A percentile compares a stretch with the other conserved stretches of the same genome.
These are phyloP conservation scores for Boletus tomentosulus DNA, from an alignment of 768 basidiomycete species.

Conservation along the genomic window DNA sequence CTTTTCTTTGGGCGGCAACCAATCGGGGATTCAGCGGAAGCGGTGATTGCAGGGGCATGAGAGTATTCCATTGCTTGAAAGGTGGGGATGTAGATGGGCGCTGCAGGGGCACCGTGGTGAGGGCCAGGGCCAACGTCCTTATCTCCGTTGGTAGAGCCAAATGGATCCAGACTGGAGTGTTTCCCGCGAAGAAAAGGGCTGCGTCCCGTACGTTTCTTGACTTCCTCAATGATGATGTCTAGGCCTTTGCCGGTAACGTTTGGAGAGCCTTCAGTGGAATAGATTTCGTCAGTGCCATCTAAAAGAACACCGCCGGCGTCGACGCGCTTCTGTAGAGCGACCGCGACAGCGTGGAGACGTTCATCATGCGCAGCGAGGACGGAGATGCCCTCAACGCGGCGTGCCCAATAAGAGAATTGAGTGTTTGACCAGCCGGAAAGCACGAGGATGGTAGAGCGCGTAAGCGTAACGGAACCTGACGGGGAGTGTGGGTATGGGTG, in stretches of 20 bases:
- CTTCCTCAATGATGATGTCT: slow-evolving; percentile 44
- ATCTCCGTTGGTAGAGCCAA: slow-evolving; percentile 38
- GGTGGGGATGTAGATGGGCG: slow-evolving; percentile 38
- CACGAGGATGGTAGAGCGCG: slow-evolving; percentile 43
- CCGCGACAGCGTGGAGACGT: slow-evolving; percentile 37
- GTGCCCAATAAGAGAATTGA: slow-evolving; percentile 53
- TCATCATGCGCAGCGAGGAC: slow-evolving; percentile 41
- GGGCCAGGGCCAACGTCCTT: slow-evolving; percentile 31
- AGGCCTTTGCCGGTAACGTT: slow-evolving; percentile 47
- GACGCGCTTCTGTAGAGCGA: slow-evolving; percentile 40
- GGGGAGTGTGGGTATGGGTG: slow-evolving; percentile 39
- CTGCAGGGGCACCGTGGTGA: slow-evolving; percentile 19
- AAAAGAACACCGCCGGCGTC: slow-evolving; percentile 31
- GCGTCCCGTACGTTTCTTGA: slow-evolving; percentile 45
- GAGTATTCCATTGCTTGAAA: slow-evolving; percentile 38
- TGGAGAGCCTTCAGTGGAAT: slow-evolving; percentile 33
- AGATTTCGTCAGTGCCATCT: slow-evolving; percentile 24
- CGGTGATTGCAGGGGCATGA: slow-evolving; percentile 32
- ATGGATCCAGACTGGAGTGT: slow-evolving; percentile 48
- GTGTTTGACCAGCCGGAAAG: slow-evolving; percentile 53
- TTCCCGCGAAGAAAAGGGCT: slow-evolving; percentile 50
- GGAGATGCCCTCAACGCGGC: slow-evolving; percentile 46
- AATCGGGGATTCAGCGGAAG: slow-evolving; percentile 26
- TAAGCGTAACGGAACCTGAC: slow-evolving; percentile 42
- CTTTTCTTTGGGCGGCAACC: slow-evolving; percentile 32